phyloP scores from a whole-genome alignment of 192 early-diverging fungal species.

The Coemansia biformis region DNA sequence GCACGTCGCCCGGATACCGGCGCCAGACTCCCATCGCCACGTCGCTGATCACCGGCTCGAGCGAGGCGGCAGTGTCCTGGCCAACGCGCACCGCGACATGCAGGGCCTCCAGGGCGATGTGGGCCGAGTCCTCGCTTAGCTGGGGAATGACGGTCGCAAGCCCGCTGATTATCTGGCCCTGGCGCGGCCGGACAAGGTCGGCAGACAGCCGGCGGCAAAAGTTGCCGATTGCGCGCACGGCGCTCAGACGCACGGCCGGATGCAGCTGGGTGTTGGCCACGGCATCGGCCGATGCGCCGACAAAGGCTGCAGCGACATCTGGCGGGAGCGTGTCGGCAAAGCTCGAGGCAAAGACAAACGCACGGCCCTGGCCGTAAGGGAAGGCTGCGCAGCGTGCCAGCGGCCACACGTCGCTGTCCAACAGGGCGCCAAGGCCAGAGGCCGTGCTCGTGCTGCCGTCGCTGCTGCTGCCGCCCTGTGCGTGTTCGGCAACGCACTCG shows the following conservation, averaged over 20 bases:
- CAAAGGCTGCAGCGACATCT: constrained; percentile 63
- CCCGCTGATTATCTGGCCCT: constrained; percentile 32
- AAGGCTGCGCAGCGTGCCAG: constrained; percentile 48
- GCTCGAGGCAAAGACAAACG: constrained; percentile 80
- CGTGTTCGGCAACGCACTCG: constrained; percentile 55
- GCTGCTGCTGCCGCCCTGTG: constrained; percentile 9
- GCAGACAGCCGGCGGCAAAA: constrained; percentile 36
- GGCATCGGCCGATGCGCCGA: constrained; percentile 70
- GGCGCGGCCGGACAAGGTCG: constrained; percentile 30
- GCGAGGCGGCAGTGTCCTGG: constrained; percentile 63
- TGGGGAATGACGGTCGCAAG: constrained; percentile 38
- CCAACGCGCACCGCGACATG: constrained; percentile 55
- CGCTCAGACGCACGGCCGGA: constrained; percentile 44
- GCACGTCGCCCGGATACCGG: constrained; percentile 69
- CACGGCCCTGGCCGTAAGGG: constrained; percentile 86
- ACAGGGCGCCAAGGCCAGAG: constrained; percentile 69
- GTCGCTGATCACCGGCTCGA: constrained; percentile 67
- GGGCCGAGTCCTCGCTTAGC: constrained; percentile 48
- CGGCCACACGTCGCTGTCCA: constrained; percentile 76
- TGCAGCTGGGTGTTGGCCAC: constrained; percentile 47
- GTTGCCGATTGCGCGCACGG: constrained; percentile 44
- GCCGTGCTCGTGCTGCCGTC: no score
- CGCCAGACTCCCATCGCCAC: constrained; percentile 76
- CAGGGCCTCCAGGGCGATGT: constrained; percentile 47
- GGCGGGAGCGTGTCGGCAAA: constrained; percentile 69